Evolutionary conservation across 371 early-diverging fungal species (phyloP).

Genomic region (Rhizopus arrhizus): DNA sequence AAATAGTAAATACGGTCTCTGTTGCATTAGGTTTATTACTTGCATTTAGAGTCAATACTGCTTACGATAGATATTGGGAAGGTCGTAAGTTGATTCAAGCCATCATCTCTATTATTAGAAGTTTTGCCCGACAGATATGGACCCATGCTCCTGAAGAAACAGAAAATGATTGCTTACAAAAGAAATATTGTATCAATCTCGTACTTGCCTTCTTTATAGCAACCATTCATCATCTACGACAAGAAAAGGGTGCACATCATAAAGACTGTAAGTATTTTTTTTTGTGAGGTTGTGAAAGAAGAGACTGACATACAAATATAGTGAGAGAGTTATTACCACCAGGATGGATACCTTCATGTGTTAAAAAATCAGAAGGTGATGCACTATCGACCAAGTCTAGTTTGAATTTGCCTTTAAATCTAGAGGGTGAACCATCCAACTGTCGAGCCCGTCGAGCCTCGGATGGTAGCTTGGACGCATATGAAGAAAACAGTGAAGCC

Average conservation of each 20-base stretch:
- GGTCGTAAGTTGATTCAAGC: conserved; percentile 70
- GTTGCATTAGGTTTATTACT: conserved; percentile 71
- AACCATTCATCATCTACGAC: conserved; percentile 76
- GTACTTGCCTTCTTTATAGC: conserved; percentile 69
- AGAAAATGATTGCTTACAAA: conserved; percentile 55
- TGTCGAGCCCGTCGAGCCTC: not conserved
- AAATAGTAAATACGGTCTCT: conserved; percentile 52
- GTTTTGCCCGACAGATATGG: conserved; percentile 69
- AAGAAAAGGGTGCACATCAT: conserved; percentile 63
- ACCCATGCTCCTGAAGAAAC: conserved; percentile 55
- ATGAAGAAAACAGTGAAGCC: not conserved
- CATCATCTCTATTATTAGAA: conserved; percentile 59
- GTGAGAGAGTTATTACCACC: conserved; percentile 52
- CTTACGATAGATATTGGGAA: conserved; percentile 80
- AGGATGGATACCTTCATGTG: conserved; percentile 31
- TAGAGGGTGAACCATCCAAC: not conserved
- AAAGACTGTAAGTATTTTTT: conserved; percentile 40
- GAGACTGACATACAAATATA: conserved; percentile 4
- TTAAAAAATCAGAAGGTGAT: not conserved
- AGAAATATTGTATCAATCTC: conserved; percentile 71
- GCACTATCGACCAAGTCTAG: too few relatives aligned
- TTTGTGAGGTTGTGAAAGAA: too few relatives aligned
- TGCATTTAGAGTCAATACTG: conserved; percentile 79
- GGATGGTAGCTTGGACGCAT: conserved; percentile 4
- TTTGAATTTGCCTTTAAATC: not conserved